Base-by-base conservation (phyloP, 768 basidiomycete species). In the Panus rudis region DNA sequence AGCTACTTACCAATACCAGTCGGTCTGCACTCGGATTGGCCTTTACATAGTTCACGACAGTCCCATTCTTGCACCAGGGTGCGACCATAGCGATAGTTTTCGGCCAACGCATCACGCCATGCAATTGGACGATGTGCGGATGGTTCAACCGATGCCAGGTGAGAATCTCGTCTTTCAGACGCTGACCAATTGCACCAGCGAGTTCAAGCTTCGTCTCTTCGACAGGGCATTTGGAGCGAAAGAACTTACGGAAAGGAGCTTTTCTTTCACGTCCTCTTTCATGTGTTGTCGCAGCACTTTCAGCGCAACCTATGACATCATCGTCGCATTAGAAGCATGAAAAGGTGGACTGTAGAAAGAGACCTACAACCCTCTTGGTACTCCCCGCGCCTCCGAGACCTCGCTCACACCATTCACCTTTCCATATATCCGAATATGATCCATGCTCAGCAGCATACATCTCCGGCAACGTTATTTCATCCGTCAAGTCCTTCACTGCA, bases 71-170 rank as follows among this genome's bases (percentile, higher is more conserved):
- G 52, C 76, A 79, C 77, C 78, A 82, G 4, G 73, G 72, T 4
- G 79, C 80, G 0, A 81, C 76, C 76, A 81, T 79, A 14, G 72
- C 79, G 21, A 81, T 66, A 37, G 73, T 72, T 25, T 68, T 64
- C 22, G 64, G 59, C 4, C 67, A 66, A 50, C 75, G 74, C 13
- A 76, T 58, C 43, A 81, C 68, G 2, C 79, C 79, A 42, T 71
- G 74, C 21, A 81, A 57, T 32, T 70, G 72, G 27, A 70, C 70
- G 35, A 81, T 65, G 45, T 81, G 78, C 33, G 63, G 64, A 46
- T 81, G 79, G 33, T 66, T 72, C 13, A 80, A 59, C 6, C 70
- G 62, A 56, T 79, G 72, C 79, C 79, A 81, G 4, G 76, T 72
- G 3, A 68, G 52, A 3, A 79, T 65, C 54, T 80, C 79, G 0